These are phyloP conservation scores for Dysphania ambrosioides DNA, from an alignment of 148 eudicot genomes.

Conservation along the genomic window DNA sequence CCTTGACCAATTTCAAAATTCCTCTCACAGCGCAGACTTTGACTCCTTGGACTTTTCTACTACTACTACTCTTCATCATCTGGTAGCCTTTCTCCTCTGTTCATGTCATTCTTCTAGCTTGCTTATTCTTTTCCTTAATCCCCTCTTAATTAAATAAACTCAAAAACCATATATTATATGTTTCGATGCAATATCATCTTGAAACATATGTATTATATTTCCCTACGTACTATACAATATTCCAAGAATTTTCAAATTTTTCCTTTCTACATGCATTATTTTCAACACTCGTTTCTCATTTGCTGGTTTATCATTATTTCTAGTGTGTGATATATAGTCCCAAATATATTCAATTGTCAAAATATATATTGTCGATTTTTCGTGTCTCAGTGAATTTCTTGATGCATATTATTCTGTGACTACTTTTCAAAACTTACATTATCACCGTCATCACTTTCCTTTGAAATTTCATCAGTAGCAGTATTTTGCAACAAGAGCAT, in stretches of 20 bases:
- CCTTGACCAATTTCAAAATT: slow-evolving; percentile 26
- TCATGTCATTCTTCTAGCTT: slow-evolving; percentile 1
- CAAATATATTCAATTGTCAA: background rate
- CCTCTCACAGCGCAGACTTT: slow-evolving; percentile 17
- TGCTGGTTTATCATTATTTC: background rate
- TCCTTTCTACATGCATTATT: background rate
- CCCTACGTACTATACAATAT: too few species aligned
- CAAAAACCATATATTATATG: too few species aligned
- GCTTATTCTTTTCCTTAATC: background rate
- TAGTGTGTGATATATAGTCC: background rate
- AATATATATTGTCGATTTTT: background rate
- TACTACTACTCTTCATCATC: background rate
- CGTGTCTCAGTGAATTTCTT: background rate
- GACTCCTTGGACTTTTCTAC: slow-evolving; percentile 25
- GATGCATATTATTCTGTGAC: background rate
- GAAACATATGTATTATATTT: background rate
- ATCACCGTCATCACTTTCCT: background rate
- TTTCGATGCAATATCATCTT: background rate
- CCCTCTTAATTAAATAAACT: background rate
- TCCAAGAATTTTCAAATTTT: background rate
- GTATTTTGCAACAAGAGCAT: background rate
- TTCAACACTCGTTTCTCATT: too few species aligned
- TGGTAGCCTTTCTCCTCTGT: background rate
- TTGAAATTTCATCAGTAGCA: background rate
- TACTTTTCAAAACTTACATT: slow-evolving; percentile 3